A percentile compares a stretch with the other conserved stretches of the same genome.
Conservation (phyloP, 2,329 filamentous ascomycete genomes). For the Aureobasidium sp. region DNA sequence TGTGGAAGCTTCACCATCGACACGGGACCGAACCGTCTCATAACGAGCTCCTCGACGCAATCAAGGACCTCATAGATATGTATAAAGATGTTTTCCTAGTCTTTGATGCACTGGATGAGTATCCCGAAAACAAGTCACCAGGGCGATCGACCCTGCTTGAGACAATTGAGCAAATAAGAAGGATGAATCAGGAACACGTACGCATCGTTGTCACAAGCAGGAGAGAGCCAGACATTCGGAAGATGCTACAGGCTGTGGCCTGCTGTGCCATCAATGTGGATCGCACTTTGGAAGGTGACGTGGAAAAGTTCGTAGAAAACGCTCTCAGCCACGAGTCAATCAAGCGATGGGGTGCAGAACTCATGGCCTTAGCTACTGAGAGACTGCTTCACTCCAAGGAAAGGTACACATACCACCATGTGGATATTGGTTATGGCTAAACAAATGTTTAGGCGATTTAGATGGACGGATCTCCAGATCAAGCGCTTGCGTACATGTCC, state of each 20-base stretch:
- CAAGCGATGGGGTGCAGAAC: background rate
- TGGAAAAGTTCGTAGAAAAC: background rate
- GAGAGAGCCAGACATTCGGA: background rate
- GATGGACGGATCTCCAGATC: background rate
- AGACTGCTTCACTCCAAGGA: background rate
- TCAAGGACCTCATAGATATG: background rate
- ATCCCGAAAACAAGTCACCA: background rate
- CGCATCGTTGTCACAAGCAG: background rate
- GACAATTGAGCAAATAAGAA: background rate
- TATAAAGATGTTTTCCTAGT: background rate
- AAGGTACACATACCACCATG: background rate
- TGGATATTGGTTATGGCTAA: background rate
- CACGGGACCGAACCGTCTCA: background rate
- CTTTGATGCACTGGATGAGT: background rate
- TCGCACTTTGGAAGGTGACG: background rate
- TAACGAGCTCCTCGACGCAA: background rate
- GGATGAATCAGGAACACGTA: background rate
- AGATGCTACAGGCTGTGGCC: background rate
- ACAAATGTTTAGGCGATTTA: background rate
- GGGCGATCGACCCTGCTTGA: background rate
- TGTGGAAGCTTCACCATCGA: background rate
- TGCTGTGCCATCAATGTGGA: background rate
- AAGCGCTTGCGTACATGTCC: background rate
- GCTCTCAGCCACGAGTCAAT: background rate
- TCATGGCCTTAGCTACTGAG: background rate